Evolutionary conservation across 768 basidiomycete genomes (phyloP).

Genomic region (Kwoniella dendrophila): DNA sequence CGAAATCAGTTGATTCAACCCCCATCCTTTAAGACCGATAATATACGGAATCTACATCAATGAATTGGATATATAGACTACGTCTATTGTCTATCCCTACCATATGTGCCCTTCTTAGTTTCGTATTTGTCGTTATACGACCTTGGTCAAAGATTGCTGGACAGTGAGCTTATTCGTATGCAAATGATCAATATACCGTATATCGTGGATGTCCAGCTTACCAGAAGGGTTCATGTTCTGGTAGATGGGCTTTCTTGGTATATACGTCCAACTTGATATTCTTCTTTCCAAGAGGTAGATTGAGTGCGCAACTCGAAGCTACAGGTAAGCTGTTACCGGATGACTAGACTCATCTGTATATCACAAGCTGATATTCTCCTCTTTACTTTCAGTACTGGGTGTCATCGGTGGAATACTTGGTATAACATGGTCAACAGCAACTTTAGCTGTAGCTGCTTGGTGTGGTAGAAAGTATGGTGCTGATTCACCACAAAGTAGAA

Average conservation of each 20-base stretch:
- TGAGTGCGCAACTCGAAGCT: conserved; percentile 35
- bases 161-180: conserved; percentile 27
- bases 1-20: too few relatives aligned
- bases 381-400: conserved; percentile 30
- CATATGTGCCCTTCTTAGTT: conserved; percentile 42
- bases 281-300: conserved; percentile 42
- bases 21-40: too few relatives aligned
- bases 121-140: conserved; percentile 36
- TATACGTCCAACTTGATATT: conserved; percentile 45
- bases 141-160: conserved; percentile 34
- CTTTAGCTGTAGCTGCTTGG: conserved; percentile 40
- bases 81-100: conserved; percentile 32
- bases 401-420: conserved; percentile 30
- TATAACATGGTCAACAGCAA: conserved; percentile 32
- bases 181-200: neutral
- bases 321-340: conserved; percentile 27
- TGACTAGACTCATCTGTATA: neutral
- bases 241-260: conserved; percentile 45
- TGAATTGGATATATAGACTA: conserved; percentile 11
- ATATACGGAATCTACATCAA: too few relatives aligned
- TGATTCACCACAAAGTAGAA: conserved; percentile 31
- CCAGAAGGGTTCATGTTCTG: neutral
- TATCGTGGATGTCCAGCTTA: too few relatives aligned
- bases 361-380: neutral
- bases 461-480: conserved; percentile 34